Base-by-base conservation (phyloP, 805 yeast genomes). In the Lipomyces spencermartinsiae region DNA sequence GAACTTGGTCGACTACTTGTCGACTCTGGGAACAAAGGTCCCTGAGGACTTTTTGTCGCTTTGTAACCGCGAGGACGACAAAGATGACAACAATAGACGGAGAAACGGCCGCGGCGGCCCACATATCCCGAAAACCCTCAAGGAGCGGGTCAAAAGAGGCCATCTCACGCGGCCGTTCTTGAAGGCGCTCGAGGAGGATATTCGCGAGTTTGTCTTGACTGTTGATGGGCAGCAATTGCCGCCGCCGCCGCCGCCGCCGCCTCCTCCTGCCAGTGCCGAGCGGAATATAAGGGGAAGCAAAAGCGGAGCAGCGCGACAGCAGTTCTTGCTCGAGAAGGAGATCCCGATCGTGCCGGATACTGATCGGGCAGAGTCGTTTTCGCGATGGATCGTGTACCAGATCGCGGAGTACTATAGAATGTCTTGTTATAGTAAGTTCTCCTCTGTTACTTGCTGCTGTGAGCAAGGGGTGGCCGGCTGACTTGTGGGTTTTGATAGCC, bases 371-470 rank as follows among this genome's bases (percentile, higher is more conserved):
- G 72, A 69, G 35, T 34, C 71, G 2, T 69, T 69, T 56, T 59
- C 62, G 9, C 58, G 72, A 14, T 69, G 72, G 72, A 56, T 64
- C n/a, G 71, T 68, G 12, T 68, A 67, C 25, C 71, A 69, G 61
- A 61, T 69, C 46, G 72, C 72, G 16, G 69, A 59, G 37, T 67
- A 69, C 33, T 69, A 69, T 31, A 58, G 61, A 2, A 33, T 67
- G 9, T 33, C 46, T 10, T 69, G 72, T 55, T 69, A 69, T 64
- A 62, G 72, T 69, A 46, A 39, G 72, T 66, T 46, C 19, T n/a
- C 4, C 55, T 46, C 6, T 33, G 1, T 10, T 4, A 14, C 25
- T 35, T 55, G 39, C 10, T 53, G 3, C 10, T n/a, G 2, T n/a
- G 2, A n/a, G 16, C 29, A 25, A 25, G 29, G 29, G 29, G 29